These are phyloP conservation scores for Kwoniella botswanensis DNA, from an alignment of 768 basidiomycete species.

Conservation along the genomic window DNA sequence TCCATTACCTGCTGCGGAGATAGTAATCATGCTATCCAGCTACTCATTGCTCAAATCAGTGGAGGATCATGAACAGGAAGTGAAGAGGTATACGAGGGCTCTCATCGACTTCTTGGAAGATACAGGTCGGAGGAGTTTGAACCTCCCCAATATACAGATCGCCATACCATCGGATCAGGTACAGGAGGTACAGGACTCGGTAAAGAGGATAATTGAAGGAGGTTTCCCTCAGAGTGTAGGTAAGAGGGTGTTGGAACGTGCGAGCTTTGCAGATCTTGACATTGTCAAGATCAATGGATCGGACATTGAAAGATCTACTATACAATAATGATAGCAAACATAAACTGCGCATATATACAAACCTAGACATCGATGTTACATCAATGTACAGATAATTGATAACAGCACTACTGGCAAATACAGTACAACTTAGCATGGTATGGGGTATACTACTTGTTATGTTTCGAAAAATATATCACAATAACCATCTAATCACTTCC, in stretches of 20 bases:
- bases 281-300: neutral
- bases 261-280: neutral
- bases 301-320: neutral
- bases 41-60: neutral
- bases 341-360: too few relatives aligned
- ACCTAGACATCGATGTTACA: too few relatives aligned
- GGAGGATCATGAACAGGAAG: neutral
- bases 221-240: neutral
- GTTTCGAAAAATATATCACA: neutral
- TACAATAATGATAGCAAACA: neutral
- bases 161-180: neutral
- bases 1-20: neutral
- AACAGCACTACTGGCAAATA: too few relatives aligned
- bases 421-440: neutral
- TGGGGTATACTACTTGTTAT: too few relatives aligned
- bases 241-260: neutral
- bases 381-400: too few relatives aligned
- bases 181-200: too few relatives aligned
- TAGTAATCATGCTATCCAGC: neutral
- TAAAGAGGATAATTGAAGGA: neutral
- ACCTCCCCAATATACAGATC: neutral
- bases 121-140: constrained; percentile 5
- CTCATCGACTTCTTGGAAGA: neutral
- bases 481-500: constrained; percentile 1
- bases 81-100: neutral